Percentiles rank a stretch among this genome's conserved stretches.
phyloP scores from a whole-genome alignment of 1,284 basidiomycete genomes.

The Sporisorium graminicola region DNA sequence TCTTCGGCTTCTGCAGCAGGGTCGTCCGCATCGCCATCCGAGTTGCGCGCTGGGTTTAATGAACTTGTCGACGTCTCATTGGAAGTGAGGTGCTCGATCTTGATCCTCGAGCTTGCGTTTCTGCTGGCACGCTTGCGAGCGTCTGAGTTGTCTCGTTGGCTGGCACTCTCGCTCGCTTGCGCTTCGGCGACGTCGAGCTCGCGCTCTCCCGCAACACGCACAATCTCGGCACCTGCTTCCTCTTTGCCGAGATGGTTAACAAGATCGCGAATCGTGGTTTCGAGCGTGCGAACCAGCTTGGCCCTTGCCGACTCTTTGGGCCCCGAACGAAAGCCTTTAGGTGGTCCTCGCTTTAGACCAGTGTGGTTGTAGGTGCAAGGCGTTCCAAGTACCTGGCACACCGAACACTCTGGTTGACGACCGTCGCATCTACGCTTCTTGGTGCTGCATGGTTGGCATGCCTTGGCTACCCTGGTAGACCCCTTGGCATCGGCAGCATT shows the following conservation, averaged over 20 bases:
- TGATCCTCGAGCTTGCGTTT: constrained; percentile 21
- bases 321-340: constrained; percentile 61
- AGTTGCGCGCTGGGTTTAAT: constrained; percentile 1
- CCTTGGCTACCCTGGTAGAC: constrained; percentile 53
- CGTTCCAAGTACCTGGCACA: constrained; percentile 58
- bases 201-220: constrained; percentile 49
- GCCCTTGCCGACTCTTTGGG: constrained; percentile 61
- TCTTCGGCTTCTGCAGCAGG: constrained; percentile 36
- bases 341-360: constrained; percentile 58
- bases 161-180: neutral
- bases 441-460: constrained; percentile 58
- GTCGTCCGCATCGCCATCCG: constrained; percentile 30
- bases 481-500: constrained; percentile 20
- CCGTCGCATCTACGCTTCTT: constrained; percentile 65
- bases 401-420: constrained; percentile 60
- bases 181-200: constrained; percentile 28
- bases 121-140: neutral
- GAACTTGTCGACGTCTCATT: constrained; percentile 7
- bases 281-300: constrained; percentile 54
- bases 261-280: constrained; percentile 62
- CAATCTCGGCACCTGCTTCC: constrained; percentile 50
- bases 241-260: constrained; percentile 55
- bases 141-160: neutral
- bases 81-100: constrained; percentile 31
- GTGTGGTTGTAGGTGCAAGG: constrained; percentile 60